Base-by-base conservation (phyloP, 208 protist genomes). In the Crithidia mellificae region DNA sequence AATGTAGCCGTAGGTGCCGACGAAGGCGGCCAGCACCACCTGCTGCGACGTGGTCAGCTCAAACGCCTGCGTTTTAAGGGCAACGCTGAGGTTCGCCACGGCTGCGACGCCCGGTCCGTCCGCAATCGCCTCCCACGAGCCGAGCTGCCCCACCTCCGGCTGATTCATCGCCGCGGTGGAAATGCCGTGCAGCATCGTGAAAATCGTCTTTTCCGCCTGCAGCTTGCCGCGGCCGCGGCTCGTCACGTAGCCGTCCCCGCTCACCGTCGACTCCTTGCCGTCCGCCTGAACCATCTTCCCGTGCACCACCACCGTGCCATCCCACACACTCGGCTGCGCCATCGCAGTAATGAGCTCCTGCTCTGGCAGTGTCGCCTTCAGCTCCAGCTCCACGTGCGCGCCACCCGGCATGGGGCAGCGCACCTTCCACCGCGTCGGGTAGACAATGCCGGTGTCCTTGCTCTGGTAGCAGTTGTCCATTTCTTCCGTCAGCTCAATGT, bases 1-100 rank as follows among this genome's bases (percentile, higher is more conserved):
- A 19, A 91, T 80, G 74, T 73, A 88, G 24, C 72, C 77, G 62
- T 85, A 88, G 12, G 64, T 65, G 12, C 77, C 80, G 15, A 91
- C 55, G 46, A 88, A 62, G 20, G 72, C 70, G 1, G 74, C 53
- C 30, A 87, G 47, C 8, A 88, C 64, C 0, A 88, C 59, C 53
- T 80, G 72, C 51, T 91, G 82, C 41, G 65, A 63, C 20, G 79
- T 61, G 0, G 52, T 62, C 8, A 87, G 58, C 19, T 63, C 50
- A 47, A 78, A 59, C 24, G 76, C 24, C 54, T 85, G 77, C 51
- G 70, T 70, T 43, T 67, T 57, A 14, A 78, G 57, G 14, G 81
- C 58, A 6, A 57, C 53, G 24, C 59, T 76, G 14, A 87, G 39
- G 6, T 29, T 74, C 1, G 56, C 63, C 6, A 80, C 34, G n/a